Base-by-base conservation (phyloP, 2,329 filamentous ascomycete genomes). In the Blastomyces percursus region DNA sequence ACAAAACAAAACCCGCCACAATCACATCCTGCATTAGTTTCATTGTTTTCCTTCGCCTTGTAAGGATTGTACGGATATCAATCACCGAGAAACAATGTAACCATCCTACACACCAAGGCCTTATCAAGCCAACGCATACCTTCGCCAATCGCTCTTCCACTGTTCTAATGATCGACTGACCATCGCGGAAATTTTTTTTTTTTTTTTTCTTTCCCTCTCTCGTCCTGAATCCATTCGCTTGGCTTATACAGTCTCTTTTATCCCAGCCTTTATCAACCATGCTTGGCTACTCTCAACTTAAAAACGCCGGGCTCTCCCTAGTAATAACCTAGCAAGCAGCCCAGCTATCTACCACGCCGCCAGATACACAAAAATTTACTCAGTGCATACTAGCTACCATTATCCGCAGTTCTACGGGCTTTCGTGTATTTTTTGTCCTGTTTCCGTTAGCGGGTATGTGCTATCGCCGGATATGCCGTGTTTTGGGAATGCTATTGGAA, bases 11-110 rank as follows among this genome's bases (percentile, higher is more conserved):
- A 38, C 4, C 12, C n/a, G 24, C 8, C 44, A n/a, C n/a, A 48
- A 48, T 7, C 8, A 48, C 42, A n/a, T 32, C 27, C 27, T 27
- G 52, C 52, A 55, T 55, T 38, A 58, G 21, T 42, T n/a, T 40
- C 24, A 14, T 19, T 35, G 2, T 5, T 16, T 58, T 44, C 24
- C 21, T 14, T 44, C 55, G 52, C 52, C 55, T 57, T 35, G 32
- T 50, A 50, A 38, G 30, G 21, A 44, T 57, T 27, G 9, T 57
- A 38, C 14, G 38, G 55, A 16, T 42, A 40, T 19, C 55, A 38
- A 21, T 42, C 55, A 30, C 19, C 14, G n/a, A 58, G 55, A 21
- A n/a, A n/a, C 55, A 16, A 58, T 58, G 55, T 58, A 58, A 58
- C 55, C 55, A 58, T 42, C 55, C 55, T 12, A 2, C 32, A 24